Evolutionary conservation across 148 eudicot genomes (phyloP), one percentile per base, ranked within the genome.

Genomic region (Rhododendron kiyosumense): DNA sequence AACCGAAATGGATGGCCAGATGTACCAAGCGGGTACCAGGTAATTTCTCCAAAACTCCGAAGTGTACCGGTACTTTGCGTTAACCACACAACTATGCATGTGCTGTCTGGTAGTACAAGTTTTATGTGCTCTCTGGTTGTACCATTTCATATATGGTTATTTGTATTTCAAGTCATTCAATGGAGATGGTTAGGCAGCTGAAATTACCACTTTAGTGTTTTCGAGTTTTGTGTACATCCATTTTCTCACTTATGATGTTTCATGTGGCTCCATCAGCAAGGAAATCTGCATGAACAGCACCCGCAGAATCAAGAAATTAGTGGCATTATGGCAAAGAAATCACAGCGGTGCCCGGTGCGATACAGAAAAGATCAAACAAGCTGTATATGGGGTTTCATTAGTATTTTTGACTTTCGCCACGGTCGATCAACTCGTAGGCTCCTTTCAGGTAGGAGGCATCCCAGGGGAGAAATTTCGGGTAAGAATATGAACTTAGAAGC

Each of bases 381-480:
- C 11, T 97, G 99, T 87, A 93, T 97, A 88, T 91, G 92, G 93
- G 95, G 98, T 84, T 84, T 95, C 88, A 93, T 97, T 83, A 93
- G 89, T 87, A 91, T 97, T 52, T 97, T 97, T 84, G 94, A 95
- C 86, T 95, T 93, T 81, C 98, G 97, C 41, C 92, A 93, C 81
- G 93, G 93, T 86, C 93, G 93, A 65, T 65, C 94, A 71, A 90
- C 94, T 76, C 96, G 90, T 74, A 94, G 90, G 84, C 74, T 94
- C 91, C 92, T 97, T 87, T 41, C 92, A 76, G 96, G 93, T 91
- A 89, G 86, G 88, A 92, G 91, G 89, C 93, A 87, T 30, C 92
- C 88, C 77, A 92, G 86, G 88, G 92, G 81, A 87, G 92, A 91
- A 80, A 54, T 86, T 46, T 87, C 81, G 71, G 98, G 96, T 97